These are phyloP conservation scores for Penicillium sp. DNA, from an alignment of 2,329 filamentous ascomycete genomes.

Conservation along the genomic window DNA sequence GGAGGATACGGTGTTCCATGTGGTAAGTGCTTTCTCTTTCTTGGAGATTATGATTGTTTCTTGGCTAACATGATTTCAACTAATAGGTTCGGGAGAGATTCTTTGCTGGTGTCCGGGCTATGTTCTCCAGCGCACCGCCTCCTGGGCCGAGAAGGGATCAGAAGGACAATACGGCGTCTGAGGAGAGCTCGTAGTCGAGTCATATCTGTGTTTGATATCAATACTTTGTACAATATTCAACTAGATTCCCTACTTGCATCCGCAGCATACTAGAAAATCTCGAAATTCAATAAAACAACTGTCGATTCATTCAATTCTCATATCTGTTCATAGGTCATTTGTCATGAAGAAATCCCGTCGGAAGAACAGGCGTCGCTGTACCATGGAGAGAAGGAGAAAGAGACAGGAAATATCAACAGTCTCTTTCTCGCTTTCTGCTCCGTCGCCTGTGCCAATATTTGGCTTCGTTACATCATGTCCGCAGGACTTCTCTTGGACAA, in stretches of 20 bases:
- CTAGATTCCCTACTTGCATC: conserved; percentile 4
- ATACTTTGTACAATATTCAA: conserved; percentile 5
- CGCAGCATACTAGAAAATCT: neutral
- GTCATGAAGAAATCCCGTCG: conserved; percentile 21
- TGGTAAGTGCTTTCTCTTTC: conserved; percentile 29
- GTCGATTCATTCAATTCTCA: conserved; percentile 24
- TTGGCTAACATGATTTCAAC: neutral
- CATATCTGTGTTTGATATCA: neutral
- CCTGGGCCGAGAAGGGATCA: conserved; percentile 26
- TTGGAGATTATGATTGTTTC: neutral
- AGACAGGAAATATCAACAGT: neutral
- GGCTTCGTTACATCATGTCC: conserved; percentile 24
- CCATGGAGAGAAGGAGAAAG: conserved; percentile 12
- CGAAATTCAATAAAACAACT: neutral
- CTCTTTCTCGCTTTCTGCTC: conserved; percentile 4
- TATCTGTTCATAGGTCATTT: conserved; percentile 24
- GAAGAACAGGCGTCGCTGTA: conserved; percentile 20
- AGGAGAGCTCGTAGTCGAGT: neutral
- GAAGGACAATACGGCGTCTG: conserved; percentile 8
- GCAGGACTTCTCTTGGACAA: conserved; percentile 16
- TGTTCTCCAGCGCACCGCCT: conserved; percentile 35
- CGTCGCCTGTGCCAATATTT: conserved; percentile 19
- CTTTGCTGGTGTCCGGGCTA: conserved; percentile 30
- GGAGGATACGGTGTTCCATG: conserved; percentile 40
- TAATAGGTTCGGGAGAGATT: conserved; percentile 34